These are phyloP conservation scores for Russula sp. DNA, from an alignment of 768 basidiomycete species.

Conservation along the genomic window DNA sequence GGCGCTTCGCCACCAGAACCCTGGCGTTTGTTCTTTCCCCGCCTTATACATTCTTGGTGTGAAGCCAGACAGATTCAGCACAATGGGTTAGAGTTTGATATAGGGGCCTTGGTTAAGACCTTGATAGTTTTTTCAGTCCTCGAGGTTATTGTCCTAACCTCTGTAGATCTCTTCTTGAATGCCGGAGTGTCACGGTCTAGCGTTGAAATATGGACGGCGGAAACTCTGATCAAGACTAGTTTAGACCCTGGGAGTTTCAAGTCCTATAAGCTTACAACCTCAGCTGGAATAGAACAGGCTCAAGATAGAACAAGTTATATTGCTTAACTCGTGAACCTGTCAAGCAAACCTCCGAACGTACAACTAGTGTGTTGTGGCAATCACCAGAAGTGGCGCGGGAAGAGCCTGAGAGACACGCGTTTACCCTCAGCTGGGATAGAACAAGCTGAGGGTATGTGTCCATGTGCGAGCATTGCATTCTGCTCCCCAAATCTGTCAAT, in stretches of 20 bases:
- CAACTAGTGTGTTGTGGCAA: no score
- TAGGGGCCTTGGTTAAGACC: constrained; percentile 46
- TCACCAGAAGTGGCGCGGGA: no score
- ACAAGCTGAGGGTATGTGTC: no score
- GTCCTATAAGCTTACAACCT: no score
- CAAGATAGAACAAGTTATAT: no score
- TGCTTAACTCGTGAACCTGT: no score
- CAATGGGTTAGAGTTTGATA: background rate
- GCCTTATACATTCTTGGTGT: constrained; percentile 3
- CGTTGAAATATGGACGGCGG: constrained; percentile 65
- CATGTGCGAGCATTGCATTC: no score
- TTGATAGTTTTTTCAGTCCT: constrained; percentile 42
- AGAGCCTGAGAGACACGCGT: no score
- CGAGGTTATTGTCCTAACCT: constrained; percentile 48
- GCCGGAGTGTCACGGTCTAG: constrained; percentile 36
- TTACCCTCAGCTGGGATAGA: no score
- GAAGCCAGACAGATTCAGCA: background rate
- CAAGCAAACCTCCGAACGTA: no score
- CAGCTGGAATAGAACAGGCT: no score
- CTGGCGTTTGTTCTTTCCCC: constrained; percentile 15
- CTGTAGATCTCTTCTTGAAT: constrained; percentile 60
- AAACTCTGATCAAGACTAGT: constrained; percentile 37
- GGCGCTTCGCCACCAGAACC: constrained; percentile 11
- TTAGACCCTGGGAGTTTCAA: background rate
- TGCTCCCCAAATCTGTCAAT: no score